Conservation (phyloP, 805 yeast genomes). For the Kodamaea leandrae region DNA sequence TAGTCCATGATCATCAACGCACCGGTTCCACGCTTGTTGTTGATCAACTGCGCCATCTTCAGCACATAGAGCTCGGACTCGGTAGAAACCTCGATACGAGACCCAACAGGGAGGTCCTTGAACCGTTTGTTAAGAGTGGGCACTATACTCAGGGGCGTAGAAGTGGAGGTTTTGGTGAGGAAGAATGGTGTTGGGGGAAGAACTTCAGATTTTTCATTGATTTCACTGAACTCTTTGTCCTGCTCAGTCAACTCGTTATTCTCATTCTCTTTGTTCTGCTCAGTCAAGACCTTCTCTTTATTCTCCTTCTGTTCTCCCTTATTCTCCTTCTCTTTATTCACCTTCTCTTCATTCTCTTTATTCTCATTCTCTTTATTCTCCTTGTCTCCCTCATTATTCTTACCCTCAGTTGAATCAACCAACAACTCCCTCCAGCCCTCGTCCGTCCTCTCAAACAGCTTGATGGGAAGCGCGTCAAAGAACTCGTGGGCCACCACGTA, state of each 20-base stretch:
- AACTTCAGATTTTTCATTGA: not conserved
- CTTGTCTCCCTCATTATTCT: slow-evolving; percentile 9
- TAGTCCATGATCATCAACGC: slow-evolving; percentile 76
- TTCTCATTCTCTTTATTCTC: slow-evolving; percentile 1
- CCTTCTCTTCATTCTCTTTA: slow-evolving; percentile 11
- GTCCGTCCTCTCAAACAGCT: slow-evolving; percentile 57
- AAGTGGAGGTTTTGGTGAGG: slow-evolving; percentile 56
- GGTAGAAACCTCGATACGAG: slow-evolving; percentile 71
- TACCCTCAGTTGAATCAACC: slow-evolving; percentile 54
- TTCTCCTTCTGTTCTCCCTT: not conserved
- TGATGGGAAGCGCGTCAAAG: slow-evolving; percentile 81
- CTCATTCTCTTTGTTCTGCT: slow-evolving; percentile 11
- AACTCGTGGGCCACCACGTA: slow-evolving; percentile 82
- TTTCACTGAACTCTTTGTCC: not conserved
- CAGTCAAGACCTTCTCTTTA: slow-evolving; percentile 8
- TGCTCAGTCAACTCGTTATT: slow-evolving; percentile 8
- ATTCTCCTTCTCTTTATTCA: not conserved
- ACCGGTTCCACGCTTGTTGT: slow-evolving; percentile 46
- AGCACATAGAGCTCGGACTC: slow-evolving; percentile 61
- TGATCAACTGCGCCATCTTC: slow-evolving; percentile 49
- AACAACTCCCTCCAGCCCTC: slow-evolving; percentile 78
- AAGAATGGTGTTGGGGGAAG: slow-evolving; percentile 26
- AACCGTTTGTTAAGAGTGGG: slow-evolving; percentile 53
- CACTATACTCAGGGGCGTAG: slow-evolving; percentile 60
- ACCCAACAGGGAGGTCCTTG: slow-evolving; percentile 48